Percentiles rank a stretch among this genome's conserved stretches.
Evolutionary conservation across 768 basidiomycete genomes (phyloP).

Genomic region (Gloeopeniophorella convolvens): DNA sequence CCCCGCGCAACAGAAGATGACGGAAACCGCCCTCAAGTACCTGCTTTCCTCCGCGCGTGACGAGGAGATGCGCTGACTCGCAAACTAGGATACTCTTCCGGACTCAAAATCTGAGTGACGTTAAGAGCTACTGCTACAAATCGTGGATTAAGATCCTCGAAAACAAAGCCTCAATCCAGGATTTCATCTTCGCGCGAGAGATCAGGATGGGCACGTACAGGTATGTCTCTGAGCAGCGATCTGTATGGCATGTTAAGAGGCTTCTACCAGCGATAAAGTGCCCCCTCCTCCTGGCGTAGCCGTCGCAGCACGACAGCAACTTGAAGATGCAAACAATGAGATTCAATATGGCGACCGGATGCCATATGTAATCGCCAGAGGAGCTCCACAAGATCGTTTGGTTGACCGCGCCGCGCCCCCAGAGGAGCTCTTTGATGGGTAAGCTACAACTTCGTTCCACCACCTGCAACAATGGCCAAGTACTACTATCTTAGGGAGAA

Average conservation of each 20-base stretch:
- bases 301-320: slow-evolving; percentile 70
- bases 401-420: slow-evolving; percentile 76
- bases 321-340: slow-evolving; percentile 74
- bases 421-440: slow-evolving; percentile 62
- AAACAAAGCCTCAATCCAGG: slow-evolving; percentile 76
- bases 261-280: slow-evolving; percentile 56
- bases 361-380: slow-evolving; percentile 78
- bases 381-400: slow-evolving; percentile 55
- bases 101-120: slow-evolving; percentile 78
- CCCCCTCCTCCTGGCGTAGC: slow-evolving; percentile 89
- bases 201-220: slow-evolving; percentile 92
- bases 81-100: slow-evolving; percentile 75
- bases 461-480: background rate
- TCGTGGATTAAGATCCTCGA: slow-evolving; percentile 84
- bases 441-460: slow-evolving; percentile 15
- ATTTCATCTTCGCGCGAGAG: slow-evolving; percentile 93
- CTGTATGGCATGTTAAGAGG: background rate
- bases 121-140: slow-evolving; percentile 81
- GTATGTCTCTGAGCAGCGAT: slow-evolving; percentile 33
- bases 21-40: slow-evolving; percentile 84
- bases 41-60: too few relatives aligned
- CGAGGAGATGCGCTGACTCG: background rate
- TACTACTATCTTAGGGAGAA: slow-evolving; percentile 45
- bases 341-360: slow-evolving; percentile 91
- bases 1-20: slow-evolving; percentile 87